Base-by-base conservation (phyloP, 1,284 basidiomycete species). In the Leccinum pallidistipes region DNA sequence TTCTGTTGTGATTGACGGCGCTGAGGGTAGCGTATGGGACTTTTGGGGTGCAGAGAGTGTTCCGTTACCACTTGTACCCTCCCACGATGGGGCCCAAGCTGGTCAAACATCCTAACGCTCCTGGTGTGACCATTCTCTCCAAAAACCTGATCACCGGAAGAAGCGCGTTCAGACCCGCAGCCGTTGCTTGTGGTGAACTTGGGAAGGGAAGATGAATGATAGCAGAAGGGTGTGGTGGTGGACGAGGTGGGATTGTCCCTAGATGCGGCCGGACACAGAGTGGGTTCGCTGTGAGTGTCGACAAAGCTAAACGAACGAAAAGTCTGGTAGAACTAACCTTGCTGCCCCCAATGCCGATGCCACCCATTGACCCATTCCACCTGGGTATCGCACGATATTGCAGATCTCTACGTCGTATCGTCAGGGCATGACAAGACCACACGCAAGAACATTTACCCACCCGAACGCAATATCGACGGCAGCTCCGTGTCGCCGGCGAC, bases 301-400 rank as follows among this genome's bases (percentile, higher is more conserved):
- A 45, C 43, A 47, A 47, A 21, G 18, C 11, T 21, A 21, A 21
- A 47, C 21, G 47, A 49, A 51, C 16, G n/a, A 14, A 34, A 8
- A 24, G 18, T 21, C n/a, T 10, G 18, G 18, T 16, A 18, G 52
- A 10, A 34, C 52, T 12, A 34, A 53, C 52, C 52, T 34, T 53
- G 16, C 14, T 53, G 50, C n/a, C 50, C 52, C 52, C 52, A 32
- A n/a, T 53, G 52, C 8, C 31, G n/a, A 53, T n/a, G 52, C 31
- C 51, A 53, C 31, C 29, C 51, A 18, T 53, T 31, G 11, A 53
- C 31, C 52, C 52, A 53, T 53, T 53, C 52, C 10, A 53, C 52
- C 31, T 53, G 95, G 93, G 62, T 86, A 82, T 63, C 87, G 83
- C 56, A 97, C 94, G 70, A 96, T 95, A 29, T 78, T 76, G 45